Evolutionary conservation across 805 yeast species (phyloP).

Genomic region (Pichia californica): DNA sequence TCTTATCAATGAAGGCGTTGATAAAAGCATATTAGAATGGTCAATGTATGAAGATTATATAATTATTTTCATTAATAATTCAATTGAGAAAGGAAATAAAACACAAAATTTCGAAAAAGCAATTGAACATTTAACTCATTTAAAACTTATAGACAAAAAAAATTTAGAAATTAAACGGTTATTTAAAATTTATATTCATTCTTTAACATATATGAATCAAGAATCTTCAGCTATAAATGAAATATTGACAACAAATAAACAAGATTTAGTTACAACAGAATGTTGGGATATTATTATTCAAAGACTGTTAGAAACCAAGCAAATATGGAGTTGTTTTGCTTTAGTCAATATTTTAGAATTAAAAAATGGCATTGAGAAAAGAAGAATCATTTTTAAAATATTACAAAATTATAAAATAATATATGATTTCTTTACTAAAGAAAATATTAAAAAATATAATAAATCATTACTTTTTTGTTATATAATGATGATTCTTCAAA

Average conservation of each 20-base stretch:
- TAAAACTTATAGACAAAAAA: neutral
- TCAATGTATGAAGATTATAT: conserved; percentile 2
- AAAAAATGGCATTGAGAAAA: neutral
- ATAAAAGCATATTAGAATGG: neutral
- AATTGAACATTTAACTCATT: neutral
- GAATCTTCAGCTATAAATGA: neutral
- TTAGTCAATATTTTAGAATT: neutral
- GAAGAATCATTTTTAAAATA: neutral
- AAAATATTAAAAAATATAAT: neutral
- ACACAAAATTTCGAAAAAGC: too few species aligned
- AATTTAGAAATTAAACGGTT: neutral
- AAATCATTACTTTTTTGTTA: neutral
- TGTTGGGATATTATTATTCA: neutral
- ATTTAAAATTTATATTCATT: neutral
- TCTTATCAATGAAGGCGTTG: conserved; percentile 7
- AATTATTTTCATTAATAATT: neutral
- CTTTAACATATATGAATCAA: neutral
- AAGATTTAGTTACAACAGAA: neutral
- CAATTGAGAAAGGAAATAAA: too few species aligned
- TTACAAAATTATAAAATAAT: neutral
- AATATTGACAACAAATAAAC: neutral
- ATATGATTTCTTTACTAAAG: conserved; percentile 1
- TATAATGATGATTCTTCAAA: neutral
- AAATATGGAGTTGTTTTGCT: conserved; percentile 3
- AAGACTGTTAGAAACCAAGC: neutral